A percentile compares a stretch with the other conserved stretches of the same genome.
These are phyloP conservation scores for Monilinia laxa DNA, from an alignment of 2,329 filamentous ascomycete species.

Conservation along the genomic window DNA sequence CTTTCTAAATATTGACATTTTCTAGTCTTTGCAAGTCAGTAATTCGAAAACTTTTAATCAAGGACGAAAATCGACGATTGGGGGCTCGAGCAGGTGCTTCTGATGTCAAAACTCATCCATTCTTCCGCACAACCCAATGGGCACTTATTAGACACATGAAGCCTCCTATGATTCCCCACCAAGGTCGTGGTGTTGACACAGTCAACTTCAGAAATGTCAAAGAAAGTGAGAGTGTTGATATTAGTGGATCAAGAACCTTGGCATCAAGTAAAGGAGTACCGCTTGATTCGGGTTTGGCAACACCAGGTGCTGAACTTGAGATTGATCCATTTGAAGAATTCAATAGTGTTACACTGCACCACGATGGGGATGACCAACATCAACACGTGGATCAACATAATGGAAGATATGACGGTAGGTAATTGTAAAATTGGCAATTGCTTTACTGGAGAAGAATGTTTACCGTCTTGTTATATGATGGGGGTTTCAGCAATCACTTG, in stretches of 20 bases:
- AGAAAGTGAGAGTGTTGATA: slow-evolving; percentile 92
- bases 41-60: slow-evolving; percentile 95
- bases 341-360: slow-evolving; percentile 95
- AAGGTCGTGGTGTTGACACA: slow-evolving; percentile 87
- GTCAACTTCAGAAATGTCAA: slow-evolving; percentile 98
- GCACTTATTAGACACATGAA: slow-evolving; percentile 96
- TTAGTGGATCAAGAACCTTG: slow-evolving; percentile 56
- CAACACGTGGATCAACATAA: slow-evolving; percentile 38
- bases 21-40: slow-evolving; percentile 89
- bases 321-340: slow-evolving; percentile 97
- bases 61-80: slow-evolving; percentile 90
- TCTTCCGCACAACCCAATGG: slow-evolving; percentile 96
- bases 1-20: slow-evolving; percentile 39
- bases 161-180: slow-evolving; percentile 91
- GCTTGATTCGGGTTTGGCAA: slow-evolving; percentile 79
- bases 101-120: slow-evolving; percentile 93
- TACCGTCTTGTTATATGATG: slow-evolving; percentile 5
- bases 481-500: slow-evolving; percentile 9
- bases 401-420: slow-evolving; percentile 35
- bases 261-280: slow-evolving; percentile 71
- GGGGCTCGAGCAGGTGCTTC: slow-evolving; percentile 93
- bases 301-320: slow-evolving; percentile 70
- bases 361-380: slow-evolving; percentile 75
- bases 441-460: background rate
- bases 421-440: background rate